Base-by-base conservation (phyloP, 768 basidiomycete genomes). In the Kwoniella pini region DNA sequence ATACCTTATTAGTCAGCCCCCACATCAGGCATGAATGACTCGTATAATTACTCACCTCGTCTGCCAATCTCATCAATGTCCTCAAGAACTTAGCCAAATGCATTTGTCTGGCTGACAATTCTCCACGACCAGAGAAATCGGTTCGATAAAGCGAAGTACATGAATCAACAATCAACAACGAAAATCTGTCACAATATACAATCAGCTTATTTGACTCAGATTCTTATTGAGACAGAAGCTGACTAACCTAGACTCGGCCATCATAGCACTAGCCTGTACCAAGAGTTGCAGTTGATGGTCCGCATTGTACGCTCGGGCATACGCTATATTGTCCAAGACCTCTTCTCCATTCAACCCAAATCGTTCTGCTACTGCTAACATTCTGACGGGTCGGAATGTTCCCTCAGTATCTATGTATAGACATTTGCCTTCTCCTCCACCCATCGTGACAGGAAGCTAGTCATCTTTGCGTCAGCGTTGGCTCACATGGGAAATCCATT, bases 361-460 rank as follows among this genome's bases (percentile, higher is more conserved):
- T 51, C 96, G 83, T 80, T 96, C 94, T 2, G 96, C 95, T 11
- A 94, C 91, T 0, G 95, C 92, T 36, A 98, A 84, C 44, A 98
- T 82, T 54, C 96, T 89, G 40, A 90, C 90, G 21, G 96, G 96
- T 69, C 96, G 92, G 82, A 99, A 99, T 9, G 96, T 99, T 26
- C 95, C 95, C 75, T 99, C 96, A 0, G 96, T 98, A 78, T 99
- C 96, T 80, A 99, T 97, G 79, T 96, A 99, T 44, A 99, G 82
- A 74, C 95, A 97, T 80, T 99, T 99, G 38, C 96, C 96, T 80
- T 99, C 96, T 12, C 96, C 96, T 15, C 96, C 96, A 19, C 96
- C 95, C 94, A 98, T 97, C 71, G 85, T 88, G 42, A 93, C 88
- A 1, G 96, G 96, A 13, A 98, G 84, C 81, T 83, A 64, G 5